Percentiles rank a stretch among this genome's conserved stretches.
Conservation (phyloP, 2,329 filamentous ascomycete genomes). For the Colletotrichum costaricense region DNA sequence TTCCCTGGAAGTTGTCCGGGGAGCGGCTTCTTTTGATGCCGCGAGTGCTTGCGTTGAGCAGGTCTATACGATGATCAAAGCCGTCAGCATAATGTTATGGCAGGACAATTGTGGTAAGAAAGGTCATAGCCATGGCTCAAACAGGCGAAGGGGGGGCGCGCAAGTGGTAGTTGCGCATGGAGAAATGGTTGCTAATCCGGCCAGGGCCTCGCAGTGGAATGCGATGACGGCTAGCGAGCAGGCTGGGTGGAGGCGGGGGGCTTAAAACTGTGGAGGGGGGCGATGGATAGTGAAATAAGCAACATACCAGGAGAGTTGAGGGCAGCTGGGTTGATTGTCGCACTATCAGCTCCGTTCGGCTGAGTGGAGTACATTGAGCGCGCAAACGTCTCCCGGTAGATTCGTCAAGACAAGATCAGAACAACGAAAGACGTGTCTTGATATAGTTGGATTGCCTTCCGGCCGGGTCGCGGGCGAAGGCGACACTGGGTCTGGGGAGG, state of each 20-base stretch:
- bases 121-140: constrained; percentile 27
- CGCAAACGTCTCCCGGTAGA: constrained; percentile 47
- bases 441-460: constrained; percentile 65
- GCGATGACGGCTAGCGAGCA: constrained; percentile 33
- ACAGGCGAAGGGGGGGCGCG: neutral
- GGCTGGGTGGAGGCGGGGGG: constrained; percentile 28
- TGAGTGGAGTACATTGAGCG: constrained; percentile 67
- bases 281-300: constrained; percentile 40
- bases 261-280: constrained; percentile 21
- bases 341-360: constrained; percentile 82
- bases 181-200: constrained; percentile 11
- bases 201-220: constrained; percentile 30
- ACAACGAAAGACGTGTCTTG: constrained; percentile 71
- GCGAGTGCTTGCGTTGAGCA: constrained; percentile 67
- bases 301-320: constrained; percentile 82
- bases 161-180: constrained; percentile 20
- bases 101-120: constrained; percentile 21
- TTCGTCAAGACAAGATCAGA: constrained; percentile 51
- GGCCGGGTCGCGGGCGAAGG: constrained; percentile 44
- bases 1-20: constrained; percentile 72
- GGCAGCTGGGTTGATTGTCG: constrained; percentile 91
- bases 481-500: constrained; percentile 47
- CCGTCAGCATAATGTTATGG: constrained; percentile 42
- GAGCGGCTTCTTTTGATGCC: constrained; percentile 85
- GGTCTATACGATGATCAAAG: constrained; percentile 52